Percentiles rank a stretch among this genome's conserved stretches.
Conservation (phyloP, 2,329 filamentous ascomycete genomes). For the Myotisia sp. region DNA sequence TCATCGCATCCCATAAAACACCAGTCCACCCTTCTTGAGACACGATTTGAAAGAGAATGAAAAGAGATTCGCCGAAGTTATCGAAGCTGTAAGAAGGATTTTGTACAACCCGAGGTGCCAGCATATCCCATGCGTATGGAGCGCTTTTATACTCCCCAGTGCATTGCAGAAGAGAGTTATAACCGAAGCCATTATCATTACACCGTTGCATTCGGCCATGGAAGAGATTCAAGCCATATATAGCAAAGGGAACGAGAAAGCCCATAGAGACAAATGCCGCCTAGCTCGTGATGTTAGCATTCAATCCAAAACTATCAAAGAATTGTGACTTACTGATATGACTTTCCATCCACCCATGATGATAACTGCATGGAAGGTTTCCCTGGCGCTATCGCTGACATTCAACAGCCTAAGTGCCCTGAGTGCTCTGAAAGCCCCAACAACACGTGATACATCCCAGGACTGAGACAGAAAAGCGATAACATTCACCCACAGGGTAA, state of each 20-base stretch:
- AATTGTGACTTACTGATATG: conserved; percentile 47
- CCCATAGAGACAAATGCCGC: conserved; percentile 89
- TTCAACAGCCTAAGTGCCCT: conserved; percentile 84
- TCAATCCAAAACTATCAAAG: background rate
- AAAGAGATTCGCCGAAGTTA: conserved; percentile 81
- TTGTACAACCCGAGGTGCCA: conserved; percentile 64
- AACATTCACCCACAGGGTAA: conserved; percentile 94
- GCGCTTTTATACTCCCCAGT: conserved; percentile 66
- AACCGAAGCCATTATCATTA: conserved; percentile 52
- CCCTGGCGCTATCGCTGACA: conserved; percentile 84
- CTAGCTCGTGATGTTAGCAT: conserved; percentile 17
- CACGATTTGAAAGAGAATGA: conserved; percentile 96
- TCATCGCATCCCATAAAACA: conserved; percentile 72
- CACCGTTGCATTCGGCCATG: conserved; percentile 65
- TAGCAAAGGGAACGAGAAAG: conserved; percentile 87
- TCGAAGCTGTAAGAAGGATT: conserved; percentile 90
- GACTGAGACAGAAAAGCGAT: conserved; percentile 67
- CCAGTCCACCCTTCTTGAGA: conserved; percentile 97
- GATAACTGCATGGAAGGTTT: conserved; percentile 94
- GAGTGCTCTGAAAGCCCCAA: conserved; percentile 93
- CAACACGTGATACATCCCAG: conserved; percentile 71
- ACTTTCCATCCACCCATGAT: conserved; percentile 92
- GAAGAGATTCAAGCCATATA: conserved; percentile 90
- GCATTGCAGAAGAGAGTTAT: conserved; percentile 55
- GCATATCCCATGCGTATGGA: conserved; percentile 71